Evolutionary conservation across 2,329 filamentous ascomycete species (phyloP).

Genomic region (Pleurostoma richardsiae): DNA sequence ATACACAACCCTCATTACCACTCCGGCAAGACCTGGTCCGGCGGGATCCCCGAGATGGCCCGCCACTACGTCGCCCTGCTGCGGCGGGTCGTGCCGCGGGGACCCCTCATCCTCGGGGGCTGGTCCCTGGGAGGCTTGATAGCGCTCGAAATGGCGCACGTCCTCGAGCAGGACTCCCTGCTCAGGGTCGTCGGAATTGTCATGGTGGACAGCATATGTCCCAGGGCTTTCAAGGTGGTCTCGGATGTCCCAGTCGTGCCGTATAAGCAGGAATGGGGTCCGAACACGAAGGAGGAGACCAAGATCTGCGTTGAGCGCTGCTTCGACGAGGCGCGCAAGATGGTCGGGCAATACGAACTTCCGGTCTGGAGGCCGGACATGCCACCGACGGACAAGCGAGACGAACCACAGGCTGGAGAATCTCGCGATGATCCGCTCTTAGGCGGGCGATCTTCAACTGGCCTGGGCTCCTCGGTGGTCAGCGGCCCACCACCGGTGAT

Average conservation of each 20-base stretch:
- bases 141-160: slow-evolving; percentile 42
- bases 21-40: slow-evolving; percentile 39
- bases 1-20: slow-evolving; percentile 51
- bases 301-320: slow-evolving; percentile 24
- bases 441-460: neutral
- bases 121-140: slow-evolving; percentile 52
- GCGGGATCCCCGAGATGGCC: slow-evolving; percentile 51
- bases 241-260: slow-evolving; percentile 19
- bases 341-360: slow-evolving; percentile 33
- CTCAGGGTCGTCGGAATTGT: slow-evolving; percentile 43
- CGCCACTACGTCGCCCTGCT: slow-evolving; percentile 41
- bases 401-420: neutral
- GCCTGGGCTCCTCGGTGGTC: neutral
- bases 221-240: slow-evolving; percentile 4
- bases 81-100: slow-evolving; percentile 26
- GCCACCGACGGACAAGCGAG: too few species aligned
- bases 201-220: slow-evolving; percentile 46
- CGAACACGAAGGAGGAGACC: slow-evolving; percentile 20
- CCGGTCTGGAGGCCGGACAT: slow-evolving; percentile 27
- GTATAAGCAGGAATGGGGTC: slow-evolving; percentile 17
- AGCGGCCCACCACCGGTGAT: slow-evolving; percentile 30
- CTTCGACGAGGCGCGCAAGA: slow-evolving; percentile 35
- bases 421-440: neutral
- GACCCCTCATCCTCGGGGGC: slow-evolving; percentile 49
- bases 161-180: slow-evolving; percentile 27